Evolutionary conservation across 129 eudicot genomes (phyloP).

Genomic region (Dittrichia graveolens): DNA sequence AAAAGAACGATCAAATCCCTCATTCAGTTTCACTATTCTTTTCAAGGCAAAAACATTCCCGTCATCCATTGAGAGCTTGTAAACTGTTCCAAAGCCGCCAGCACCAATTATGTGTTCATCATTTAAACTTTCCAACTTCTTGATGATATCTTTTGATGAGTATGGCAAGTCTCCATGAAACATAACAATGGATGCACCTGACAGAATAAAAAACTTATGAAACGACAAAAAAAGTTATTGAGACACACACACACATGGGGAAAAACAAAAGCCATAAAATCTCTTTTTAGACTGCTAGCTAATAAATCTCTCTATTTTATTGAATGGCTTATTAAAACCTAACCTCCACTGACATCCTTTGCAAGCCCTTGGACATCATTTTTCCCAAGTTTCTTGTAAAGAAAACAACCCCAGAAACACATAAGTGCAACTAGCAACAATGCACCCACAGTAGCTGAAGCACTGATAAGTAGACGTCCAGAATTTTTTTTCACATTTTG

Average conservation of each 20-base stretch:
- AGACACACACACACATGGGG: neutral
- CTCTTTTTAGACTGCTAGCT: conserved; percentile 6
- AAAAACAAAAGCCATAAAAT: conserved; percentile 11
- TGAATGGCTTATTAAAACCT: conserved; percentile 17
- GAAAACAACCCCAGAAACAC: conserved; percentile 99
- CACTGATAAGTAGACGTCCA: conserved; percentile 85
- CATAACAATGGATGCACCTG: conserved; percentile 98
- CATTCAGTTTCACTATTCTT: conserved; percentile 84
- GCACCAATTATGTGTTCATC: conserved; percentile 94
- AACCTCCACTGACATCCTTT: conserved; percentile 93
- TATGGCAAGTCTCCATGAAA: conserved; percentile 99
- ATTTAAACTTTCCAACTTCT: conserved; percentile 72
- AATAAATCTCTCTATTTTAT: neutral
- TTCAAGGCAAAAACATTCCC: conserved; percentile 91
- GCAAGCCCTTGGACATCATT: conserved; percentile 69
- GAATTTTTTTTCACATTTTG: conserved; percentile 71
- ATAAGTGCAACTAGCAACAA: conserved; percentile 90
- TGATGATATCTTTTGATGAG: conserved; percentile 91
- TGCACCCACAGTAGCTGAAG: conserved; percentile 88
- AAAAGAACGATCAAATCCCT: conserved; percentile 94
- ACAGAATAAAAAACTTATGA: conserved; percentile 21
- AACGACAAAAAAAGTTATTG: neutral
- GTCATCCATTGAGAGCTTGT: conserved; percentile 95
- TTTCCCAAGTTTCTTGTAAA: conserved; percentile 89
- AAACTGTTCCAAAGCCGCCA: conserved; percentile 99